Conservation (phyloP, 2,329 filamentous ascomycete genomes). For the Beauveria scarabaeidicola region DNA sequence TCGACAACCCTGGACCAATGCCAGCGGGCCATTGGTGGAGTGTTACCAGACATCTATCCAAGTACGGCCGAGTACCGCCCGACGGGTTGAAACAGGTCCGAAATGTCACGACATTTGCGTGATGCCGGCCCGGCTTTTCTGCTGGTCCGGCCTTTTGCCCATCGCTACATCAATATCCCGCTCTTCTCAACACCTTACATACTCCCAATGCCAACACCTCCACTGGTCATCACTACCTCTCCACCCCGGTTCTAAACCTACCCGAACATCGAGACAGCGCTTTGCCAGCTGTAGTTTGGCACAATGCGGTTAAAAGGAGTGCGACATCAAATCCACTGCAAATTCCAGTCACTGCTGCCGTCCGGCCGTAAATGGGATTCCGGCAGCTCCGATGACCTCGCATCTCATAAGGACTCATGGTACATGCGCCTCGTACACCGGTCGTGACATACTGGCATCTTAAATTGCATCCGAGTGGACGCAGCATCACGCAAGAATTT, state of each 20-base stretch:
- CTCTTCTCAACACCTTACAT: background rate
- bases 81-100: constrained; percentile 25
- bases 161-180: background rate
- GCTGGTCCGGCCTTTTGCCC: background rate
- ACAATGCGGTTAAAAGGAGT: constrained; percentile 32
- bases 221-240: background rate
- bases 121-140: background rate
- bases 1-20: background rate
- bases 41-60: constrained; percentile 22
- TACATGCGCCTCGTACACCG: constrained; percentile 16
- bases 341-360: constrained; percentile 23
- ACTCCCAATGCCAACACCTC: background rate
- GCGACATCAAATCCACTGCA: constrained; percentile 27
- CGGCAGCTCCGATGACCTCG: constrained; percentile 13
- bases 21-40: constrained; percentile 22
- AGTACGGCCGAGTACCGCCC: constrained; percentile 31
- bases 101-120: constrained; percentile 8
- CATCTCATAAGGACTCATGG: constrained; percentile 18
- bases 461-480: background rate
- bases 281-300: constrained; percentile 6
- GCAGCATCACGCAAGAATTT: background rate
- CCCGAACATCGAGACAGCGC: constrained; percentile 8
- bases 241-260: constrained; percentile 7
- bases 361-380: constrained; percentile 22
- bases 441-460: background rate